Evolutionary conservation across 495 filamentous ascomycete species (phyloP).

Genomic region (Venustampulla echinocandica): DNA sequence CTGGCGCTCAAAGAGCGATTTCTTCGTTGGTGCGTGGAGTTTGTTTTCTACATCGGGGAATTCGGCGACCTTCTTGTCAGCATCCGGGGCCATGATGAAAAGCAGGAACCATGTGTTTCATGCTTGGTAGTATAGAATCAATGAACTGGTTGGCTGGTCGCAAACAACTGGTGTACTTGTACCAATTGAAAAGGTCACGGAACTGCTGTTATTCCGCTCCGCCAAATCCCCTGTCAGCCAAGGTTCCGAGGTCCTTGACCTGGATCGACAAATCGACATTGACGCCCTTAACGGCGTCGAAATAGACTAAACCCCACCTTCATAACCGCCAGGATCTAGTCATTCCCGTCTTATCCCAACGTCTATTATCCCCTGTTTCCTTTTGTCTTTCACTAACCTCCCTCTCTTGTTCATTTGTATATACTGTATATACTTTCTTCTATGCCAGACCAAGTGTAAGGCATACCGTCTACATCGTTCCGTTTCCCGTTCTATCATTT

Average conservation of each 20-base stretch:
- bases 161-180: no score
- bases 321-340: no score
- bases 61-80: conserved; percentile 29
- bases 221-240: no score
- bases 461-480: no score
- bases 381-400: neutral
- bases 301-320: neutral
- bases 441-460: no score
- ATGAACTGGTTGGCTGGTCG: no score
- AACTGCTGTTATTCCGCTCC: no score
- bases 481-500: no score
- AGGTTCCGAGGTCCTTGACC: no score
- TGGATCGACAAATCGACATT: no score
- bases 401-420: neutral
- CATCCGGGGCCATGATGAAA: conserved; percentile 6
- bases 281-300: neutral
- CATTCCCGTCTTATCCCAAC: neutral
- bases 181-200: no score
- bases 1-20: conserved; percentile 86
- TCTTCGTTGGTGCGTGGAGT: conserved; percentile 72
- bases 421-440: neutral
- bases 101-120: neutral
- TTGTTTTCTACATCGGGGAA: conserved; percentile 83
- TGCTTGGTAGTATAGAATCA: neutral
- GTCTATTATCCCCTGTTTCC: neutral